Base-by-base conservation (phyloP, 257 asterid genomes). In the Solanum pinnatisectum region DNA sequence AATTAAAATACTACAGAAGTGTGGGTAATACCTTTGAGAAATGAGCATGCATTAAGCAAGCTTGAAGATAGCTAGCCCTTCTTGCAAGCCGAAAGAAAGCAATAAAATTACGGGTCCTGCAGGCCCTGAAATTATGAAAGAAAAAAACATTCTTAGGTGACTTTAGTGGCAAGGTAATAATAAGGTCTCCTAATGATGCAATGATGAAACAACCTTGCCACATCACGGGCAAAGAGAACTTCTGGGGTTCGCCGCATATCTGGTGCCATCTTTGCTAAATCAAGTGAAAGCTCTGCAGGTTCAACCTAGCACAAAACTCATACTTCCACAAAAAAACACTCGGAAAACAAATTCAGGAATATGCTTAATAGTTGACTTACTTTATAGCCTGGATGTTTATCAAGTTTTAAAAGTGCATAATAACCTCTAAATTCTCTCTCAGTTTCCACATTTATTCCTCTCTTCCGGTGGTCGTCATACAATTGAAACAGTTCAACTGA, bases 231-330 rank as follows among this genome's bases (percentile, higher is more conserved):
- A 93, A 97, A 97, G 83, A 96, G 89, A 40, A 97, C 93, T 90
- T 97, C 98, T 73, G 96, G 94, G 71, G 98, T 94, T 92, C 95
- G 99, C 89, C 99, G 93, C 94, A 97, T 90, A 89, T 93, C 98
- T 81, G 95, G 97, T 68, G 99, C 92, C 99, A 97, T 97, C 96
- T 96, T 97, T 90, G 99, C 98, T 89, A 97, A 93, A 93, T 97
- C 99, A 88, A 96, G 98, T 6, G 99, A 97, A 89, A 97, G 95
- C 96, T 97, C 99, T 91, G 98, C 98, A 93, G 99, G 99, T 94
- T 97, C 99, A 94, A 97, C 99, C 99, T 97, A 95, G 89, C 91
- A 96, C 87, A 89, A 92, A 90, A 81, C 89, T 93, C 93, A 92
- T 92, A 93, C 88, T 91, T 91, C 91, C 89, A 90, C 72, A 46